Base-by-base conservation (phyloP, 345 rosid species). In the Eucalyptus marginata region DNA sequence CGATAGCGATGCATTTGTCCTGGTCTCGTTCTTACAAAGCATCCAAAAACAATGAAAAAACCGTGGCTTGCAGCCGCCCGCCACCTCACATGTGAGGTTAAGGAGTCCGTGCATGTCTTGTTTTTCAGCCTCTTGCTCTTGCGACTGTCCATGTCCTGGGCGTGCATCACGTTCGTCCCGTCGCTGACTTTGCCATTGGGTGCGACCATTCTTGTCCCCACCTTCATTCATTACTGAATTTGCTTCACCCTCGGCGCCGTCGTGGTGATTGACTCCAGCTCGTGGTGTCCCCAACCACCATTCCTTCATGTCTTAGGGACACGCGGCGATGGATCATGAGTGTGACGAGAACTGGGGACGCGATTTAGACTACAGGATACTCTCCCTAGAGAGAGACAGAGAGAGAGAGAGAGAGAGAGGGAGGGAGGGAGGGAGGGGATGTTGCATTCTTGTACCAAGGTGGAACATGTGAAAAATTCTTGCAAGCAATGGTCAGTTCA, bases 1-100 rank as follows among this genome's bases (percentile, higher is more conserved):
- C 0, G 5, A 52, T 18, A 2, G 25, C 2, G 58, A 52, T 9
- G 0, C 58, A 52, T 52, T 52, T 52, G 58, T 52, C 2, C 10
- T 52, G 10, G 4, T 52, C 58, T 52, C 58, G 10, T 3, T 18
- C 58, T 52, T 52, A 0, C 24, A 18, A 52, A 52, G 24, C 58
- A 52, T 52, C 10, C 24, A 1, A 7, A 52, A 52, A 1, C 58
- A 52, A 20, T 0, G 10, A 20, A 3, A 52, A 52, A 2, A 52
- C 58, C 8, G 58, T 52, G 25, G 10, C 49, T 47, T 11, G 49
- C 52, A 50, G 10, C 4, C 8, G 27, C 27, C 27, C 3, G 5
- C 27, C 59, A 56, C 27, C 25, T 56, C 27, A 10, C 33, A 4
- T 29, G 71, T 13, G 17, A 29, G 9, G 33, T 62, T n/a, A 62